Conservation (phyloP, 306 rosid genomes). For the Cucumis cinereus region DNA sequence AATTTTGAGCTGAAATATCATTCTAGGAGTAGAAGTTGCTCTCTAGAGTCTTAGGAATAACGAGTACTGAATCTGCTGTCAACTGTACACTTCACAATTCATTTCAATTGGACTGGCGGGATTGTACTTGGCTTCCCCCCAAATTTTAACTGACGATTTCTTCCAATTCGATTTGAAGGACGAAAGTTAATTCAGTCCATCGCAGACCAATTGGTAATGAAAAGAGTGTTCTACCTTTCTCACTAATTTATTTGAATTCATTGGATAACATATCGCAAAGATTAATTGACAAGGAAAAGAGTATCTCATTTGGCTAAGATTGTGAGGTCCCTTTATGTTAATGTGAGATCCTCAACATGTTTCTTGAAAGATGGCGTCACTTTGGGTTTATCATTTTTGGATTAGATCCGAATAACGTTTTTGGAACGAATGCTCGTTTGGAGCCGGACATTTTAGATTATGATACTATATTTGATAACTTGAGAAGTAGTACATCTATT, state of each 20-base stretch:
- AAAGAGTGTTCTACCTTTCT: background rate
- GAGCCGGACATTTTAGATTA: too few species aligned
- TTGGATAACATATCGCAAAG: too few species aligned
- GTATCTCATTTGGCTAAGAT: too few species aligned
- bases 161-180: background rate
- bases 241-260: background rate
- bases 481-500: too few species aligned
- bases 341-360: too few species aligned
- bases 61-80: background rate
- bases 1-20: background rate
- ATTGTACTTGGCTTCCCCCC: background rate
- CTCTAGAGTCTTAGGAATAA: background rate
- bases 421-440: too few species aligned
- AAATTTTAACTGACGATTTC: background rate
- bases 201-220: background rate
- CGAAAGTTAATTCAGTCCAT: background rate
- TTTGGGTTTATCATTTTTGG: too few species aligned
- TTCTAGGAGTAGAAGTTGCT: background rate
- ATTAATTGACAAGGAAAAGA: too few species aligned
- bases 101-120: background rate
- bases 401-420: too few species aligned
- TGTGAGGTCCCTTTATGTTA: too few species aligned
- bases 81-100: background rate
- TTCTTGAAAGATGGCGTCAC: too few species aligned
- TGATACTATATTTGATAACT: too few species aligned